Percentiles rank a stretch among this genome's conserved stretches.
Conservation (phyloP, 2,329 filamentous ascomycete species). For the Dissoconium aciculare region DNA sequence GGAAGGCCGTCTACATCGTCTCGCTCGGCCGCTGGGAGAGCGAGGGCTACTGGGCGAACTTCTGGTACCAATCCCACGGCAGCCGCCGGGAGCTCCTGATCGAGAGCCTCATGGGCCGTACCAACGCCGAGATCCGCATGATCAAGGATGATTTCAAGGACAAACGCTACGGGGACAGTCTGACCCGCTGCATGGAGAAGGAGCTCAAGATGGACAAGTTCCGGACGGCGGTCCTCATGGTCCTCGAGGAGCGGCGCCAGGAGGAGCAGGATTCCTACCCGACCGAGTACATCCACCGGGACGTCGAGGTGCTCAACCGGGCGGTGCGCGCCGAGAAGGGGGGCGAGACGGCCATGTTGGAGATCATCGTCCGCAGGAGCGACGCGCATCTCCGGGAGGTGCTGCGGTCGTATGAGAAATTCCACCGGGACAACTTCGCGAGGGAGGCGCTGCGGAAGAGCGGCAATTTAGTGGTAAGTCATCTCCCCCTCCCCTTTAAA, state of each 20-base stretch:
- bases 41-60: slow-evolving; percentile 96
- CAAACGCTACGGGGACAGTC: slow-evolving; percentile 73
- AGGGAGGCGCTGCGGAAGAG: slow-evolving; percentile 77
- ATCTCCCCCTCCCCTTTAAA: slow-evolving; percentile 6
- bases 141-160: slow-evolving; percentile 86
- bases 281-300: slow-evolving; percentile 44
- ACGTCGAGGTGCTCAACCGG: slow-evolving; percentile 57
- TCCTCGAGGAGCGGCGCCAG: slow-evolving; percentile 69
- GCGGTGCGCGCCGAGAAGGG: slow-evolving; percentile 58
- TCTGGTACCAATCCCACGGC: slow-evolving; percentile 84
- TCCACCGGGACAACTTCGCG: slow-evolving; percentile 68
- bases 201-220: slow-evolving; percentile 96
- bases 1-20: slow-evolving; percentile 82
- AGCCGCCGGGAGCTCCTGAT: slow-evolving; percentile 79
- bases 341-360: slow-evolving; percentile 76
- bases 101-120: slow-evolving; percentile 78
- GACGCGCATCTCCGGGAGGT: slow-evolving; percentile 72
- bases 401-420: slow-evolving; percentile 57
- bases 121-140: slow-evolving; percentile 67
- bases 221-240: slow-evolving; percentile 70
- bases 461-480: slow-evolving; percentile 76
- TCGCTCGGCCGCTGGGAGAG: slow-evolving; percentile 82
- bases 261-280: slow-evolving; percentile 54
- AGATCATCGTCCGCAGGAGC: slow-evolving; percentile 65
- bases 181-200: slow-evolving; percentile 74